A percentile compares a stretch with the other conserved stretches of the same genome.
phyloP scores from a whole-genome alignment of 1,284 basidiomycete species.

The Sphagnurus paluster region DNA sequence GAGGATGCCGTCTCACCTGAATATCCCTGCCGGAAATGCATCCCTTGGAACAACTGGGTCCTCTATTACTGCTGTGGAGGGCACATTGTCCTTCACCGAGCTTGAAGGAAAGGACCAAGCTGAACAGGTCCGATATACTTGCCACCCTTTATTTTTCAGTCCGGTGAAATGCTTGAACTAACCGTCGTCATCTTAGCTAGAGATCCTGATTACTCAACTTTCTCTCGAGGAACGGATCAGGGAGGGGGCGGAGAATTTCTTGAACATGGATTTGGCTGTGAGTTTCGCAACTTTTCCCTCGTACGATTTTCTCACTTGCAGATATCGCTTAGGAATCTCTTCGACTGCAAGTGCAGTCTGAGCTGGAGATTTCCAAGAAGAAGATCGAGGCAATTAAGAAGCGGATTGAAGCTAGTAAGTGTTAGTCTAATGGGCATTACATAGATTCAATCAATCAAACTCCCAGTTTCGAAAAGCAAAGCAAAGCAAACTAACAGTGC shows the following conservation, averaged over 20 bases:
- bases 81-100: slow-evolving; percentile 35
- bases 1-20: slow-evolving; percentile 20
- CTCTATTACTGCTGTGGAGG: slow-evolving; percentile 10
- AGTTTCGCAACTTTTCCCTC: slow-evolving; percentile 24
- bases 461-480: slow-evolving; percentile 42
- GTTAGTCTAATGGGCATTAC: background rate
- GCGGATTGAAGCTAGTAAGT: slow-evolving; percentile 63
- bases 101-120: slow-evolving; percentile 46
- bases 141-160: background rate
- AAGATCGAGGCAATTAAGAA: slow-evolving; percentile 69
- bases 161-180: background rate
- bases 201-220: slow-evolving; percentile 64
- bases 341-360: slow-evolving; percentile 73
- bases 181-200: slow-evolving; percentile 46
- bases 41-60: slow-evolving; percentile 13
- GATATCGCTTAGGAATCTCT: slow-evolving; percentile 51
- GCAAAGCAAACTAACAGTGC: slow-evolving; percentile 34
- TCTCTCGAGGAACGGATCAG: slow-evolving; percentile 76
- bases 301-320: slow-evolving; percentile 3
- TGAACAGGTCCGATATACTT: slow-evolving; percentile 39
- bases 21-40: slow-evolving; percentile 8
- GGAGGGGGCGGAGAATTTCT: slow-evolving; percentile 83
- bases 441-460: slow-evolving; percentile 6
- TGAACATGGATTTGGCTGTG: slow-evolving; percentile 67
- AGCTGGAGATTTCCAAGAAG: slow-evolving; percentile 69